Conservation (phyloP, 1,284 basidiomycete species). For the Serendipita sp. region DNA sequence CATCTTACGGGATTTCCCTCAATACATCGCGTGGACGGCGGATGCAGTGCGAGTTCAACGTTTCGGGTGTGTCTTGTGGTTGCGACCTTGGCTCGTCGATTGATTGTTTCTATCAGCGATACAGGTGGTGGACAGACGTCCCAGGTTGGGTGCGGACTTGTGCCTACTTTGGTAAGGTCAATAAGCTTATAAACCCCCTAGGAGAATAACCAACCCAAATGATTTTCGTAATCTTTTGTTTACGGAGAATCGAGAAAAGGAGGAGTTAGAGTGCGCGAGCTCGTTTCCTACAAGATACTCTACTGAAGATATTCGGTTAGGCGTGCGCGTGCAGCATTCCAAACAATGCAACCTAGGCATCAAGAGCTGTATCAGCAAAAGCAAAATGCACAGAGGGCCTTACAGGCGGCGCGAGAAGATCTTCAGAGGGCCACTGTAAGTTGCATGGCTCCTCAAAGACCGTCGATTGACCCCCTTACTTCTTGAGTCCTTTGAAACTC, state of each 20-base stretch:
- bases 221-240: not conserved
- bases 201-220: not conserved
- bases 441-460: not conserved
- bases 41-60: conserved; percentile 48
- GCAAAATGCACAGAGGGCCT: not conserved
- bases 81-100: not conserved
- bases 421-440: not conserved
- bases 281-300: not conserved
- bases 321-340: conserved; percentile 2
- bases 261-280: not conserved
- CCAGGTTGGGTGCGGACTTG: not conserved
- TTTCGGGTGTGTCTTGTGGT: conserved; percentile 35
- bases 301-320: not conserved
- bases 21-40: conserved; percentile 42
- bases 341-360: not conserved
- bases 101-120: conserved; percentile 29
- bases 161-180: not conserved
- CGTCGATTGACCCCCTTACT: not conserved
- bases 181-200: not conserved
- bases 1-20: conserved; percentile 30
- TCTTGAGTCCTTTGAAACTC: not conserved
- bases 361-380: not conserved
- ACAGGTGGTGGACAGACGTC: conserved; percentile 41
- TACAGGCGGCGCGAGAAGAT: not conserved
- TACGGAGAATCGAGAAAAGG: not conserved